Evolutionary conservation across 306 rosid species (phyloP).

Genomic region (Acacia melanoxylon): DNA sequence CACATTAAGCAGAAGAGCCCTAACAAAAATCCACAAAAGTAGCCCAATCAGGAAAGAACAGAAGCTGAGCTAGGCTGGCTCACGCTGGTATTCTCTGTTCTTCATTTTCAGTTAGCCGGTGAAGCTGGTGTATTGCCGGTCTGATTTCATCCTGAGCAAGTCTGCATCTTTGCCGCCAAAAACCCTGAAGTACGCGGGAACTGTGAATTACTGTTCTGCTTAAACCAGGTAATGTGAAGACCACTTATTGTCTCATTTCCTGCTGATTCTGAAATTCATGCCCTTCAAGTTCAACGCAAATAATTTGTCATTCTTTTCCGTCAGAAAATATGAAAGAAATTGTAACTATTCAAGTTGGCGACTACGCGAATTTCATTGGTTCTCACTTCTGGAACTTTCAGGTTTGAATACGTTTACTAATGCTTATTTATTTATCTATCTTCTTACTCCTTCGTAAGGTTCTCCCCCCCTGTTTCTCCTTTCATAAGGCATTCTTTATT

Average conservation of each 20-base stretch:
- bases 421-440: background rate
- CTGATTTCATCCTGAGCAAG: background rate
- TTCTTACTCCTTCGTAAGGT: background rate
- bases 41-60: background rate
- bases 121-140: background rate
- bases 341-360: constrained; percentile 81
- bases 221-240: background rate
- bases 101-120: background rate
- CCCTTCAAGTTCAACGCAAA: background rate
- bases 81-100: background rate
- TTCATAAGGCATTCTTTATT: background rate
- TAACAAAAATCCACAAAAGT: background rate
- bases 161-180: constrained; percentile 24
- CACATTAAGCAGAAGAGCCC: background rate
- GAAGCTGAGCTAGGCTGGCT: background rate
- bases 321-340: constrained; percentile 70
- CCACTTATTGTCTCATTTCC: background rate
- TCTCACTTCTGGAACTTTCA: constrained; percentile 99
- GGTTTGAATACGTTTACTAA: constrained; percentile 41
- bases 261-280: constrained; percentile 9
- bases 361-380: constrained; percentile 79
- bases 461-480: background rate
- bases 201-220: background rate
- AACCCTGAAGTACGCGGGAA: background rate
- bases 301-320: background rate